Conservation (phyloP, 768 basidiomycete species). For the Hebeloma cylindrosporum region DNA sequence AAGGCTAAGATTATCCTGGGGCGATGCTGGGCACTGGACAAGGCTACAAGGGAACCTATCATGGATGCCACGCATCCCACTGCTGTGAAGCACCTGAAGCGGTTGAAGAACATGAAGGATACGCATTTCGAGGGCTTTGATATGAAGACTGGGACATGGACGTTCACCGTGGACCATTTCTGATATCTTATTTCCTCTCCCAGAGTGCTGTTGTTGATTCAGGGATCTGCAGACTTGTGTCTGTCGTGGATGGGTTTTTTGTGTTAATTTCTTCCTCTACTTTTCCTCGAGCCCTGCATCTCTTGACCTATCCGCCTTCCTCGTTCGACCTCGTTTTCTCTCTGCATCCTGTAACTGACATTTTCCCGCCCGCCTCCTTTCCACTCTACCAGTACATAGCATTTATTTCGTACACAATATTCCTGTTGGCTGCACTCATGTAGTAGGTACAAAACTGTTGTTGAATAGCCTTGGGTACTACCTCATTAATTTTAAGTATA, state of each 20-base stretch:
- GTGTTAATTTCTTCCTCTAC: not conserved
- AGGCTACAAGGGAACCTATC: constrained; percentile 87
- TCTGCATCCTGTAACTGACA: not conserved
- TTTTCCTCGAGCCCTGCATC: not conserved
- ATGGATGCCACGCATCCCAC: constrained; percentile 75
- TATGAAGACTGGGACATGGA: constrained; percentile 83
- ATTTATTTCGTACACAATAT: too few species aligned
- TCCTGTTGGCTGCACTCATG: constrained; percentile 9
- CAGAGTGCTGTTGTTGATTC: constrained; percentile 5
- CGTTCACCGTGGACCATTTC: constrained; percentile 93
- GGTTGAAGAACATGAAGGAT: constrained; percentile 80
- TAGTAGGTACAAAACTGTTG: constrained; percentile 21
- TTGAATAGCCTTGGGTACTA: too few species aligned
- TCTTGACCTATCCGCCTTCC: too few species aligned
- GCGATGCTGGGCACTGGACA: constrained; percentile 87
- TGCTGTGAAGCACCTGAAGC: constrained; percentile 72
- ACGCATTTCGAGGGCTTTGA: constrained; percentile 86
- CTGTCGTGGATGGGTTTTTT: constrained; percentile 23
- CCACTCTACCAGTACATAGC: not conserved
- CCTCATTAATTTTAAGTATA: too few species aligned
- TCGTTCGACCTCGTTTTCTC: too few species aligned
- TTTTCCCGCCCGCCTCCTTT: not conserved
- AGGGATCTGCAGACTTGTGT: constrained; percentile 22
- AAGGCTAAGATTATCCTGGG: constrained; percentile 74
- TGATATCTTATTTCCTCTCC: constrained; percentile 33